phyloP scores from a whole-genome alignment of 1,284 basidiomycete species.

The Kwoniella shivajii region DNA sequence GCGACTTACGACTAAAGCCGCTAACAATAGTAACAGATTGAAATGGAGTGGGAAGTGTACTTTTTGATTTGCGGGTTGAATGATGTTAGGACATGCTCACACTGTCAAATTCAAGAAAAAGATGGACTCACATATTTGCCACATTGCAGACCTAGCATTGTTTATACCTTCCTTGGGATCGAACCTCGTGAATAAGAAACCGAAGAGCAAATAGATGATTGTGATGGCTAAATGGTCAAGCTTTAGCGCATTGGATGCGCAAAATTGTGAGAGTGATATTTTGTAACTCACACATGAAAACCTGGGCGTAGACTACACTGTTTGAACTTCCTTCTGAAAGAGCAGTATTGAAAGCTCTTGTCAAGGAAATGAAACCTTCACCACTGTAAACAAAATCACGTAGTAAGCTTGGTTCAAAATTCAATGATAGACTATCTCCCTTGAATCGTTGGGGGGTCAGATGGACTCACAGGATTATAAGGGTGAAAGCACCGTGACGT shows the following conservation, averaged over 20 bases:
- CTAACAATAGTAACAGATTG: constrained; percentile 24
- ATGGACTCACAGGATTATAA: constrained; percentile 40
- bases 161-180: constrained; percentile 16
- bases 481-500: constrained; percentile 35
- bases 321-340: constrained; percentile 22
- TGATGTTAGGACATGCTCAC: neutral
- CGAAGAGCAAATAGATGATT: constrained; percentile 34
- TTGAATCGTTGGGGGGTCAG: too few relatives aligned
- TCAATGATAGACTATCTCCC: neutral
- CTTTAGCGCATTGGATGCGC: neutral
- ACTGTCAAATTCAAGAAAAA: neutral
- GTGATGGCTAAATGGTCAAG: constrained; percentile 13
- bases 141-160: constrained; percentile 16
- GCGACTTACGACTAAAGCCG: constrained; percentile 28
- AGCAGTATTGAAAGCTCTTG: constrained; percentile 23
- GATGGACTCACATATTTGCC: constrained; percentile 22
- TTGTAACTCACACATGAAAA: constrained; percentile 22
- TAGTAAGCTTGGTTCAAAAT: neutral
- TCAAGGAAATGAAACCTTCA: constrained; percentile 32
- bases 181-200: constrained; percentile 32
- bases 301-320: constrained; percentile 25
- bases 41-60: constrained; percentile 34
- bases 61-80: neutral
- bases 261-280: neutral
- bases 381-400: constrained; percentile 17